A percentile compares a stretch with the other conserved stretches of the same genome.
Conservation (phyloP, 805 yeast genomes). For the Candida michaelii region DNA sequence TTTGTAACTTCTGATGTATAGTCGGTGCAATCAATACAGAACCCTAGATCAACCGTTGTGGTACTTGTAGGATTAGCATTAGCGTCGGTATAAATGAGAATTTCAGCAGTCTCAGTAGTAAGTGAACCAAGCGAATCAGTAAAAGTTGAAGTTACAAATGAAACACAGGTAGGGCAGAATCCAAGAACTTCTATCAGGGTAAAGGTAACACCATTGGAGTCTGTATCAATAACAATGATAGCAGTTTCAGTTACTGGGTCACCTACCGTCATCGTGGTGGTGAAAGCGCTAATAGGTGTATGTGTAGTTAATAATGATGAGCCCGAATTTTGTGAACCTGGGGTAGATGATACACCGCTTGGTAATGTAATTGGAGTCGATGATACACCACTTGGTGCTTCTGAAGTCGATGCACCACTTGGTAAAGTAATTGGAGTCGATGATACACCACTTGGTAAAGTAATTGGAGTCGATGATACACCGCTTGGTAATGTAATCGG, state of each 20-base stretch:
- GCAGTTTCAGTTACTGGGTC: slow-evolving; percentile 13
- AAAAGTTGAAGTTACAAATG: slow-evolving; percentile 13
- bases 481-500: no score
- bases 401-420: no score
- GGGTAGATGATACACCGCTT: no score
- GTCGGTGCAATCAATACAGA: slow-evolving; percentile 12
- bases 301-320: not conserved
- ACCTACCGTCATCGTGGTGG: slow-evolving; percentile 12
- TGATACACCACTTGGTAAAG: no score
- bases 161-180: slow-evolving; percentile 5
- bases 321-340: no score
- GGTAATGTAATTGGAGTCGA: no score
- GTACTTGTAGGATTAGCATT: slow-evolving; percentile 13
- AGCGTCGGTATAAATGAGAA: slow-evolving; percentile 16
- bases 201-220: slow-evolving; percentile 8
- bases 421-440: no score
- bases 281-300: slow-evolving; percentile 1
- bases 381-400: no score
- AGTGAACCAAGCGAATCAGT: slow-evolving; percentile 12
- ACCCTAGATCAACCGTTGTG: slow-evolving; percentile 12
- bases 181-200: slow-evolving; percentile 14
- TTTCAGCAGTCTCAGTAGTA: slow-evolving; percentile 13
- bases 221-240: slow-evolving; percentile 12
- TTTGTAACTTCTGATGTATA: slow-evolving; percentile 13
- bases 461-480: no score